These are phyloP conservation scores for Mycena kentingensis DNA, from an alignment of 768 basidiomycete species.

Conservation along the genomic window DNA sequence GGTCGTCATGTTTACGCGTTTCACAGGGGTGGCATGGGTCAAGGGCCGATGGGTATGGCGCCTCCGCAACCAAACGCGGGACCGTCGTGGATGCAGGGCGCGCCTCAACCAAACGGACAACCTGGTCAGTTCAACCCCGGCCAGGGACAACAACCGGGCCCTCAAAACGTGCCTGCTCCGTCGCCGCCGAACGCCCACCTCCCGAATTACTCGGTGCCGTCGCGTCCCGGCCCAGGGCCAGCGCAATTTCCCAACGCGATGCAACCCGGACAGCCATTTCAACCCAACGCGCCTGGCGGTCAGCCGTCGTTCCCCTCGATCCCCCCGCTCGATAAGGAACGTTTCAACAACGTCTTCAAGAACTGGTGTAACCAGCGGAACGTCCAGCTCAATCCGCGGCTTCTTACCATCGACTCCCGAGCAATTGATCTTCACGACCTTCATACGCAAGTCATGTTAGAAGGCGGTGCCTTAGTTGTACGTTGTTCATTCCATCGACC, in stretches of 20 bases:
- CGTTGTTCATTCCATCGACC: slow-evolving; percentile 17
- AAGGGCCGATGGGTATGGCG: slow-evolving; percentile 2
- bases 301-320: slow-evolving; percentile 19
- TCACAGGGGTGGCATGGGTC: not conserved
- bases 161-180: slow-evolving; percentile 29
- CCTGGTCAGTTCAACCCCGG: slow-evolving; percentile 20
- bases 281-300: slow-evolving; percentile 19
- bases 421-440: slow-evolving; percentile 61
- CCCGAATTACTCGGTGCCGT: slow-evolving; percentile 34
- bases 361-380: slow-evolving; percentile 47
- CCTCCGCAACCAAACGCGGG: slow-evolving; percentile 1
- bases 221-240: slow-evolving; percentile 41
- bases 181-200: slow-evolving; percentile 35
- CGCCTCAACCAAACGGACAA: slow-evolving; percentile 11
- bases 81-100: slow-evolving; percentile 21
- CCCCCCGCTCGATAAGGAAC: slow-evolving; percentile 49
- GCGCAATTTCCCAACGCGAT: slow-evolving; percentile 36
- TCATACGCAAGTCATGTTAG: slow-evolving; percentile 59
- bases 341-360: slow-evolving; percentile 56
- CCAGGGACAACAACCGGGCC: slow-evolving; percentile 24
- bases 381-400: slow-evolving; percentile 40
- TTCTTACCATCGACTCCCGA: slow-evolving; percentile 54
- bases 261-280: slow-evolving; percentile 37
- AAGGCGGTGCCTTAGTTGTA: slow-evolving; percentile 56
- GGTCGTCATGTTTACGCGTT: not conserved